phyloP scores from a whole-genome alignment of 176 grass and related monocot genomes.

The Hyparrhenia diplandra region DNA sequence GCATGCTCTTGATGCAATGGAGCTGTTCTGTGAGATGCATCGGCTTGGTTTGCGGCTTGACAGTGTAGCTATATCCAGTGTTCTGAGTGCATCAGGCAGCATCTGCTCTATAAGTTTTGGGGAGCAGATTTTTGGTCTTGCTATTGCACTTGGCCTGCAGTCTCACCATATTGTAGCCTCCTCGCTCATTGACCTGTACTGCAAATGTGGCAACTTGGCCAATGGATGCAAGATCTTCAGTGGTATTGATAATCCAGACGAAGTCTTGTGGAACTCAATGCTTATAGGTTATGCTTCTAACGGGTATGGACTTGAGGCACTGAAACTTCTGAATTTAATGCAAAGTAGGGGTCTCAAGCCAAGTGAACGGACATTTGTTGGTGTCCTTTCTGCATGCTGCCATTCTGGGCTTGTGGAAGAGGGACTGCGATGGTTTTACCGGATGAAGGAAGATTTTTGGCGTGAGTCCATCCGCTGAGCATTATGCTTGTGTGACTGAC shows the following conservation, averaged over 20 bases:
- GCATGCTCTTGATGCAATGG: too few relatives aligned
- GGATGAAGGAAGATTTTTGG: constrained; percentile 53
- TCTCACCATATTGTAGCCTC: constrained; percentile 39
- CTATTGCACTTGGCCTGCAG: neutral
- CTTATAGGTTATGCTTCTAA: constrained; percentile 71
- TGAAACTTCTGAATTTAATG: constrained; percentile 46
- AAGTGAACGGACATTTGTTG: constrained; percentile 56
- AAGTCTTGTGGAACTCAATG: constrained; percentile 73
- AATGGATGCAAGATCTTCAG: constrained; percentile 50
- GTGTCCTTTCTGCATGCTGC: constrained; percentile 70
- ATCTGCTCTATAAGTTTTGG: constrained; percentile 54
- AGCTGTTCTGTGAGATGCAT: too few relatives aligned
- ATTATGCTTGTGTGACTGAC: constrained; percentile 61
- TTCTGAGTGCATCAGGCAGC: constrained; percentile 57
- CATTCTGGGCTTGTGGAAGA: constrained; percentile 58
- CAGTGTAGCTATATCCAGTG: constrained; percentile 4
- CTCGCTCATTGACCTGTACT: constrained; percentile 65
- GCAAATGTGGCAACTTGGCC: constrained; percentile 61
- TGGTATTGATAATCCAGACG: constrained; percentile 21
- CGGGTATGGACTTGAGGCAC: constrained; percentile 51
- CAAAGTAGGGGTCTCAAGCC: constrained; percentile 32
- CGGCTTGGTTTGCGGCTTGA: too few relatives aligned
- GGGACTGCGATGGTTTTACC: constrained; percentile 61
- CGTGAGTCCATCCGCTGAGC: constrained; percentile 51
- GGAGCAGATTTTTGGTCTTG: constrained; percentile 46